A percentile compares a stretch with the other conserved stretches of the same genome.
phyloP scores from a whole-genome alignment of 2,329 filamentous ascomycete genomes.

The Pseudophaeomoniella oleicola region DNA sequence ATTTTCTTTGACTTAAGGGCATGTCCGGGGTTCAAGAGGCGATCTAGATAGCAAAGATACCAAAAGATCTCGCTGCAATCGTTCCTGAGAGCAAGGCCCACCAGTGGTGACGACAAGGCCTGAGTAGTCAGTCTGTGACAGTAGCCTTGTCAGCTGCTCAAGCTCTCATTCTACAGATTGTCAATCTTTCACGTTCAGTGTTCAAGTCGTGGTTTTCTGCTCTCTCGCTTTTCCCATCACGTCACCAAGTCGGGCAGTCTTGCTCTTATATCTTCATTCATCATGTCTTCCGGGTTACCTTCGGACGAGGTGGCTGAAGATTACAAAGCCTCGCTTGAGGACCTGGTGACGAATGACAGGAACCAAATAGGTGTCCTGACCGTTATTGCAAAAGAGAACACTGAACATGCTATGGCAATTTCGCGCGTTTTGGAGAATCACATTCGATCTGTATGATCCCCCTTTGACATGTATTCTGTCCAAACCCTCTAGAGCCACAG shows the following conservation, averaged over 20 bases:
- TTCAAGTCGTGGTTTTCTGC: background rate
- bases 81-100: background rate
- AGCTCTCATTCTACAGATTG: background rate
- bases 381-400: constrained; percentile 93
- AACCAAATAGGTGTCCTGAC: constrained; percentile 96
- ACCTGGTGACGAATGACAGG: constrained; percentile 78
- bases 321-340: constrained; percentile 84
- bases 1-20: too few relatives aligned
- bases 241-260: background rate
- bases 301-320: constrained; percentile 87
- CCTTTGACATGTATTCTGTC: constrained; percentile 8
- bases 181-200: background rate
- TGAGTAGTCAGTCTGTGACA: background rate
- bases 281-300: constrained; percentile 46
- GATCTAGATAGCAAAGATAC: constrained; percentile 2
- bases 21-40: too few relatives aligned
- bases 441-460: constrained; percentile 72
- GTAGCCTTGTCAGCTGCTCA: background rate
- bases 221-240: background rate
- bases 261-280: constrained; percentile 20
- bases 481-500: constrained; percentile 6
- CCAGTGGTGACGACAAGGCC: background rate
- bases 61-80: background rate
- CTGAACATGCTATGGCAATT: constrained; percentile 86
- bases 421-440: constrained; percentile 82